Conservation (phyloP, 2,329 filamentous ascomycete genomes). For the Xylariaceae sp. region DNA sequence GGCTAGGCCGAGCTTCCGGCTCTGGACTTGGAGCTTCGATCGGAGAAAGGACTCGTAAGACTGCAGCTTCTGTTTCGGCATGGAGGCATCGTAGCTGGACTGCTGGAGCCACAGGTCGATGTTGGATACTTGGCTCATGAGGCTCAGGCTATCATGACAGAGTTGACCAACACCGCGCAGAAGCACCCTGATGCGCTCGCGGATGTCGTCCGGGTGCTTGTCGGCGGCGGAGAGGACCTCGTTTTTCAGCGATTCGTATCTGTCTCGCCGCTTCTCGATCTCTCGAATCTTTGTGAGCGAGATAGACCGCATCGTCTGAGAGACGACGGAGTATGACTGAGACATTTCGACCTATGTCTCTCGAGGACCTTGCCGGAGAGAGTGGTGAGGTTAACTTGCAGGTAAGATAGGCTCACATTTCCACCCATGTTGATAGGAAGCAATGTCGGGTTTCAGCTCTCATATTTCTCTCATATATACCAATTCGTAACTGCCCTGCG, state of each 20-base stretch:
- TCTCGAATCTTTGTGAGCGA: slow-evolving; percentile 29
- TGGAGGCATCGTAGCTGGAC: slow-evolving; percentile 33
- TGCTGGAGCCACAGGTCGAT: slow-evolving; percentile 33
- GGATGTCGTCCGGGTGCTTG: slow-evolving; percentile 7
- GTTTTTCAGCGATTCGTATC: slow-evolving; percentile 16
- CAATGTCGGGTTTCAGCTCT: too few relatives aligned
- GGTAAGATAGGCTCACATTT: too few relatives aligned
- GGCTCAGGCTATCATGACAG: slow-evolving; percentile 3
- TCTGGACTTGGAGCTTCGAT: slow-evolving; percentile 31
- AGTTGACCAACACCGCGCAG: slow-evolving; percentile 10
- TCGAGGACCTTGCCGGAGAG: too few relatives aligned
- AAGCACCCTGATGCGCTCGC: slow-evolving; percentile 11
- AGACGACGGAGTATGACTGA: slow-evolving; percentile 18
- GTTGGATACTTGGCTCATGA: slow-evolving; percentile 21
- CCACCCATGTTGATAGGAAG: too few relatives aligned
- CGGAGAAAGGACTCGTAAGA: slow-evolving; percentile 30
- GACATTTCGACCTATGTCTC: slow-evolving; percentile 12
- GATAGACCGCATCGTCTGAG: slow-evolving; percentile 28
- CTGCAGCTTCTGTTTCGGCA: slow-evolving; percentile 29
- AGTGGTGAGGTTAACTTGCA: too few relatives aligned
- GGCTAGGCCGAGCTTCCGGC: slow-evolving; percentile 31
- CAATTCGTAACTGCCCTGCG: too few relatives aligned
- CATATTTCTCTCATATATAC: too few relatives aligned
- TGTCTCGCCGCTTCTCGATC: slow-evolving; percentile 26
- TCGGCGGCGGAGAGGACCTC: slow-evolving; percentile 8